Evolutionary conservation across 768 basidiomycete genomes (phyloP).

Genomic region (Royoungia palumana): DNA sequence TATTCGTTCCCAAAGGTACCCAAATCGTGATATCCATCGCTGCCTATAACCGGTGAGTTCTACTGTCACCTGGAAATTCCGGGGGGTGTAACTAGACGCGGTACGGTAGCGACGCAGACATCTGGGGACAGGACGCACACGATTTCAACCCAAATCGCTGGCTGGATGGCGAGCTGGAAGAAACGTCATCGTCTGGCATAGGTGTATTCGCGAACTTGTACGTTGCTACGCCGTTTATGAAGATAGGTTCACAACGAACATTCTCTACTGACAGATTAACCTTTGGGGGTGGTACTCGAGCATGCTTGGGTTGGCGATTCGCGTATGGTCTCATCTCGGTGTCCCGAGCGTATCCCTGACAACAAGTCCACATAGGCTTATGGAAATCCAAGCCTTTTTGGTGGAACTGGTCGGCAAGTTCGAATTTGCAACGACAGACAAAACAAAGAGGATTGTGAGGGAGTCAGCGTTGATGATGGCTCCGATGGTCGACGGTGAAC

Average conservation of each 20-base stretch:
- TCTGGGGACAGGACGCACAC: conserved; percentile 29
- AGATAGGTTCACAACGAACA: not conserved
- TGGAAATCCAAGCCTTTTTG: conserved; percentile 55
- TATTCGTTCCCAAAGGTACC: conserved; percentile 49
- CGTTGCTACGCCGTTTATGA: not conserved
- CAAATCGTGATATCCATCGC: conserved; percentile 48
- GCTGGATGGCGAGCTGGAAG: not conserved
- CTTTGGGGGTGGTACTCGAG: conserved; percentile 13
- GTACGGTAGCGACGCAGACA: conserved; percentile 9
- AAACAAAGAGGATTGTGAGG: conserved; percentile 25
- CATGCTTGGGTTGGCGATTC: conserved; percentile 28
- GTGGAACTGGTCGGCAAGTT: conserved; percentile 51
- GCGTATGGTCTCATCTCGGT: conserved; percentile 16
- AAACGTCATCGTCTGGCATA: conserved; percentile 6
- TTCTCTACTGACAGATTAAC: conserved; percentile 14
- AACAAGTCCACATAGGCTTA: conserved; percentile 22
- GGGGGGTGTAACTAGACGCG: not conserved
- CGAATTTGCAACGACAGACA: conserved; percentile 42
- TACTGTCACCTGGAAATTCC: not conserved
- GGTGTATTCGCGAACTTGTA: conserved; percentile 17
- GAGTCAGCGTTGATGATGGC: conserved; percentile 30
- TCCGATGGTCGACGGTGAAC: conserved; percentile 33
- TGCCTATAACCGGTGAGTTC: conserved; percentile 52
- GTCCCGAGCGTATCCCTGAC: not conserved
- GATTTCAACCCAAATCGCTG: conserved; percentile 18